A percentile compares a stretch with the other conserved stretches of the same genome.
Evolutionary conservation across 2,329 filamentous ascomycete genomes (phyloP).

Genomic region (Trichophyton benhamiae): DNA sequence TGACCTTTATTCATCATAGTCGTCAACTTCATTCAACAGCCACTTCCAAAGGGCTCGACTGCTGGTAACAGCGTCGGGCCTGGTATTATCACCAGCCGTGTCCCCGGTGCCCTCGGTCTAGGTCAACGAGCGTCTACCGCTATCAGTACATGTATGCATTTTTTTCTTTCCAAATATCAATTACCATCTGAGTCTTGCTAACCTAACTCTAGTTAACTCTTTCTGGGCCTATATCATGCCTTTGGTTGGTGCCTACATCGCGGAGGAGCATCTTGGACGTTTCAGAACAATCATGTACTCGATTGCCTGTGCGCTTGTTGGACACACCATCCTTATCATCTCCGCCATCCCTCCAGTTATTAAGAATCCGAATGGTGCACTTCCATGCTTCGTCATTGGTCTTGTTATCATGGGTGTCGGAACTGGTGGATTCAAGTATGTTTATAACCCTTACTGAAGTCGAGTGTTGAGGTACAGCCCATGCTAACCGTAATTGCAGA

Average conservation of each 20-base stretch:
- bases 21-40: conserved; percentile 51
- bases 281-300: conserved; percentile 60
- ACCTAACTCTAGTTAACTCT: conserved; percentile 35
- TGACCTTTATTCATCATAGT: conserved; percentile 23
- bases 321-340: conserved; percentile 54
- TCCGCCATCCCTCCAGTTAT: conserved; percentile 54
- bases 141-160: conserved; percentile 28
- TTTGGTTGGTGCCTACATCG: conserved; percentile 46
- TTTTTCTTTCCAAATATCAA: too few species aligned
- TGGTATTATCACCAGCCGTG: conserved; percentile 24
- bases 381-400: conserved; percentile 52
- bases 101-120: conserved; percentile 47
- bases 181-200: neutral
- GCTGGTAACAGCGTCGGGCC: conserved; percentile 40
- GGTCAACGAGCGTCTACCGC: conserved; percentile 45
- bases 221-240: conserved; percentile 53
- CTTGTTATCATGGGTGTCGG: conserved; percentile 60
- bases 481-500: conserved; percentile 5
- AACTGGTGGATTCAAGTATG: conserved; percentile 62
- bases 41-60: conserved; percentile 41
- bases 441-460: neutral
- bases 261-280: conserved; percentile 58
- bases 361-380: conserved; percentile 42
- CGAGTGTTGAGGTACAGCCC: neutral
- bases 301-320: conserved; percentile 50